These are phyloP conservation scores for Colletotrichum lini DNA, from an alignment of 2,329 filamentous ascomycete genomes.

Conservation along the genomic window DNA sequence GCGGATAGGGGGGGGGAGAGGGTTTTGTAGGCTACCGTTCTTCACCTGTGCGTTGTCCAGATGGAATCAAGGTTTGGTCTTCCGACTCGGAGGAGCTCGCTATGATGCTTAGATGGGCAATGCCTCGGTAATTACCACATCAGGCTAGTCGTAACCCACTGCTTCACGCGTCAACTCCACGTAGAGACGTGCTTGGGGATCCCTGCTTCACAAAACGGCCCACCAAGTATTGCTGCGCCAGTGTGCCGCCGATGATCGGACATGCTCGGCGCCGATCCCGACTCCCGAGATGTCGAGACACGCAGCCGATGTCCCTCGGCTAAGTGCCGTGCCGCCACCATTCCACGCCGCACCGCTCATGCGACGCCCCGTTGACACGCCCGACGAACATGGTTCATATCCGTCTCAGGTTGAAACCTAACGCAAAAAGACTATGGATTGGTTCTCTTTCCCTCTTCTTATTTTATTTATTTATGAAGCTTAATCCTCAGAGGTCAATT, in stretches of 20 bases:
- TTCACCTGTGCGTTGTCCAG: conserved; percentile 27
- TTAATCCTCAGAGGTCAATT: no score
- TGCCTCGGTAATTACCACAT: conserved; percentile 37
- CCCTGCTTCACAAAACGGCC: conserved; percentile 11
- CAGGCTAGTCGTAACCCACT: conserved; percentile 22
- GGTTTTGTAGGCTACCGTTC: conserved; percentile 27
- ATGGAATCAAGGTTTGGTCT: conserved; percentile 26
- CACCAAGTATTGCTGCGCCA: conserved; percentile 8
- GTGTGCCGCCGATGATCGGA: conserved; percentile 34
- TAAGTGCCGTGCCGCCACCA: background rate
- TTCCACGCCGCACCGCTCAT: background rate
- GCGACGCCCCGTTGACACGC: background rate
- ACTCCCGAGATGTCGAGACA: conserved; percentile 7
- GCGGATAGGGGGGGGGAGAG: background rate
- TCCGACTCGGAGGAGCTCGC: conserved; percentile 25
- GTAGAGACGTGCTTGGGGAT: background rate
- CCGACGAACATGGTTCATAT: background rate
- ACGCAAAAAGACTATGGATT: no score
- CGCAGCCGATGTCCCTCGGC: conserved; percentile 8
- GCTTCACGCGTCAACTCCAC: conserved; percentile 20
- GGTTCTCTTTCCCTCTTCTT: no score
- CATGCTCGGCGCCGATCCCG: conserved; percentile 23
- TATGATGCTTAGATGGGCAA: conserved; percentile 30
- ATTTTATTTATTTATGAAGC: no score
- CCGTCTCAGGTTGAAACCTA: no score